Conservation (phyloP, 257 asterid species). For the Nicotiana undulata region DNA sequence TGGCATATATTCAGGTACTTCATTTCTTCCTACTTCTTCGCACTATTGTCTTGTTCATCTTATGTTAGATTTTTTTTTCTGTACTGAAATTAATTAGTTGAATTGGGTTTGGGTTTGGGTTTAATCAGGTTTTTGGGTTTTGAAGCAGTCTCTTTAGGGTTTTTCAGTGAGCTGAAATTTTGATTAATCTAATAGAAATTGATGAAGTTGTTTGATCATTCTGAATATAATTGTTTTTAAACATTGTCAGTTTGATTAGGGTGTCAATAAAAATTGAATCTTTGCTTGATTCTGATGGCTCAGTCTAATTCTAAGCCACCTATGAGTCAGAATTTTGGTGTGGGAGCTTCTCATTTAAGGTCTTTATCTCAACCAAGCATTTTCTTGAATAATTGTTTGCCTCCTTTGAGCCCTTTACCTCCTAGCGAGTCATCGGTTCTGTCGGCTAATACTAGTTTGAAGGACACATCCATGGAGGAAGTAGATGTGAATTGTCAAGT, state of each 20-base stretch:
- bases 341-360: slow-evolving; percentile 43
- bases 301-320: slow-evolving; percentile 54
- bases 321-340: slow-evolving; percentile 23
- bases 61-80: not conserved
- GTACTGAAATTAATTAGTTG: not conserved
- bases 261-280: not conserved
- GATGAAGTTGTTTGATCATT: not conserved
- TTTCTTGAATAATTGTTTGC: slow-evolving; percentile 49
- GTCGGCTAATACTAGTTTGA: slow-evolving; percentile 43
- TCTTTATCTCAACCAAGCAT: slow-evolving; percentile 54
- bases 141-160: not conserved
- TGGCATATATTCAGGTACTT: not conserved
- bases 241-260: not conserved
- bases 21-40: not conserved
- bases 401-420: slow-evolving; percentile 81
- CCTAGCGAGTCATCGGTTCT: slow-evolving; percentile 49
- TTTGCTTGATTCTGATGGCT: slow-evolving; percentile 41
- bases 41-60: not conserved
- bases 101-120: slow-evolving; percentile 3
- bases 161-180: not conserved
- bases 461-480: slow-evolving; percentile 57
- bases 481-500: slow-evolving; percentile 50
- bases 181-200: slow-evolving; percentile 2
- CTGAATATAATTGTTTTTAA: not conserved
- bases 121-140: not conserved